A percentile compares a stretch with the other conserved stretches of the same genome.
Evolutionary conservation across 2,329 filamentous ascomycete species (phyloP).

Genomic region (Sporothrix brunneoviolacea): DNA sequence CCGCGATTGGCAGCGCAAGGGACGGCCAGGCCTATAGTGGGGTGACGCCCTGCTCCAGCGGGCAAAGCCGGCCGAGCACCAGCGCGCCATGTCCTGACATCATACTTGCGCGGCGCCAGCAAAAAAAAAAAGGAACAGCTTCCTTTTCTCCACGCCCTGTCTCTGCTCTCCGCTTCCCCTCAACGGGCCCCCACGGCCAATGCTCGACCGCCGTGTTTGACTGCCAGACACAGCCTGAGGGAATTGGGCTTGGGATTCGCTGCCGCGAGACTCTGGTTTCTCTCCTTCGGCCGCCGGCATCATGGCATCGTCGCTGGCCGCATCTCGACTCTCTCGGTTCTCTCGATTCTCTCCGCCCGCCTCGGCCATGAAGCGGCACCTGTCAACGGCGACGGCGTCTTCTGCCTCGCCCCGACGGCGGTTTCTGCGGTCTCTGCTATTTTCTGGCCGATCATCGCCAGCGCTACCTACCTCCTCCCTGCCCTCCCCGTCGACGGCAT

Average conservation of each 20-base stretch:
- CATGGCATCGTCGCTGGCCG: too few species aligned
- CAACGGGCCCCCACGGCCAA: too few species aligned
- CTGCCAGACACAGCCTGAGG: too few species aligned
- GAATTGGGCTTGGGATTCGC: too few species aligned
- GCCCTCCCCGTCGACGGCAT: not conserved
- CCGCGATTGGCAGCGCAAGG: not conserved
- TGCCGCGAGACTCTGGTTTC: too few species aligned
- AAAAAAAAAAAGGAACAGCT: not conserved
- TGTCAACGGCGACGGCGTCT: not conserved
- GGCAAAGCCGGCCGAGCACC: constrained; percentile 3
- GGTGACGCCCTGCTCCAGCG: not conserved
- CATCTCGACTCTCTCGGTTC: too few species aligned
- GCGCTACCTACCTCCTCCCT: not conserved
- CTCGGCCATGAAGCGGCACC: not conserved
- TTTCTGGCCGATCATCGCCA: constrained; percentile 5
- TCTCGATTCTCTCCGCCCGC: not conserved
- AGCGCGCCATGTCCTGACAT: not conserved
- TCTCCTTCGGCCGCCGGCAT: too few species aligned
- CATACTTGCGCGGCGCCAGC: not conserved
- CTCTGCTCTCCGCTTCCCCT: too few species aligned
- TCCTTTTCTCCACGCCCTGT: too few species aligned
- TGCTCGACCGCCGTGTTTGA: too few species aligned
- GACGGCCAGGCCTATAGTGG: not conserved
- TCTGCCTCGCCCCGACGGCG: constrained; percentile 8
- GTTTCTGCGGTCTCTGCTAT: constrained; percentile 20